Evolutionary conservation across 768 basidiomycete species (phyloP), one percentile per base, ranked within the genome.

Genomic region (Trametes punicea): DNA sequence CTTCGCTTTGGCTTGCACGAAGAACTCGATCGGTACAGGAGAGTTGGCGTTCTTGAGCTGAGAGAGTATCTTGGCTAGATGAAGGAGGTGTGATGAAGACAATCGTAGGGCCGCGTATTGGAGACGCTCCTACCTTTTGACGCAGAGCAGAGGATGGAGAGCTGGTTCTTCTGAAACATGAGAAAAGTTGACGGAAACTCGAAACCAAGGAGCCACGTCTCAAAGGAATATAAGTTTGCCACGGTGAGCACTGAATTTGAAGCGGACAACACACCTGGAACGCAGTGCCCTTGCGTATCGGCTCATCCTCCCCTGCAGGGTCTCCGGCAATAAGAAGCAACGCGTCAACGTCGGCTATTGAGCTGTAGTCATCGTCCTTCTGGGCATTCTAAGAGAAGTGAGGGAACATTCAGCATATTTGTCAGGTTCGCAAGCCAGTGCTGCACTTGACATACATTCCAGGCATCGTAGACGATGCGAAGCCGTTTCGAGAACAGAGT

Each of bases 161-260:
- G 73, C 65, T 82, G 88, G 51, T 86, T 77, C 65, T 87, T 87
- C 55, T 85, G 80, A 65, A 98, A 89, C 18, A 98, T 75, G 55
- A 95, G 79, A 26, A 98, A 76, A 0, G 96, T 98, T 0, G 93
- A 93, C 2, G 96, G 97, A 67, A 98, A 98, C 71, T 99, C 96
- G 71, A 94, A 98, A 13, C 95, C 96, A 34, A 98, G 81, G 16
- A 99, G 78, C 91, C 94, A 97, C 67, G 94, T 95, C 96, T 97
- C 62, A 23, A 34, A 18, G 36, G 50, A 27, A 65, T 48, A 31
- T 51, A 18, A 51, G 30, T 29, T 13, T 18, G 18, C 20, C 31
- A n/a, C 9, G 31, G 20, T 23, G 39, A 6, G 40, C n/a, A 21
- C 44, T 21, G 55, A 36, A 23, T 39, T 39, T 50, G 41, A 51